These are phyloP conservation scores for Carex scoparia DNA, from an alignment of 176 grass and related monocot species.

Conservation along the genomic window DNA sequence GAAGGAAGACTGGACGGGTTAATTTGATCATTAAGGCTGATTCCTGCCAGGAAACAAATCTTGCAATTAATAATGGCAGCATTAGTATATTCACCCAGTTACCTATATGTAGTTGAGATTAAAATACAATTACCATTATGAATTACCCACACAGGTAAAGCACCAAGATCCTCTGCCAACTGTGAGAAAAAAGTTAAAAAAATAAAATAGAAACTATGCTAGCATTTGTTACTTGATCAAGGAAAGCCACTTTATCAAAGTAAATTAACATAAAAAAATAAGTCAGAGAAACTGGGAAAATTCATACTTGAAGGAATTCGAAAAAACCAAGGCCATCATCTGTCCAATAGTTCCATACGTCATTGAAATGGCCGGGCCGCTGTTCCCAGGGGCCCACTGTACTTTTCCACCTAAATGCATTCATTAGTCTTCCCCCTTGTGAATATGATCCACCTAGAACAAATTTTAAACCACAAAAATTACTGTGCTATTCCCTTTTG, in stretches of 20 bases:
- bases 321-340: constrained; percentile 88
- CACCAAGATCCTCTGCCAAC: constrained; percentile 87
- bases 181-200: constrained; percentile 25
- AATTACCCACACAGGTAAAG: constrained; percentile 80
- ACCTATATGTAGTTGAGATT: constrained; percentile 8
- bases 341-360: constrained; percentile 88
- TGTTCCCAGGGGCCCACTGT: constrained; percentile 89
- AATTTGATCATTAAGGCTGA: constrained; percentile 64
- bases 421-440: constrained; percentile 65
- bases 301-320: constrained; percentile 83
- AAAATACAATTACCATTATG: constrained; percentile 54
- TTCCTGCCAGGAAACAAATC: constrained; percentile 49
- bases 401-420: constrained; percentile 87
- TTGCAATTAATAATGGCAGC: neutral
- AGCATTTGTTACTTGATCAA: neutral
- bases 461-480: constrained; percentile 5
- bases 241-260: neutral
- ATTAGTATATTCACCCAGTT: neutral
- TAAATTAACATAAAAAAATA: constrained; percentile 1
- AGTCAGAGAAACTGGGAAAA: neutral
- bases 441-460: constrained; percentile 75
- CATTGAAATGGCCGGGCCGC: constrained; percentile 80
- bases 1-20: constrained; percentile 51
- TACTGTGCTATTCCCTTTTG: neutral
- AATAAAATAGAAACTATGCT: constrained; percentile 16